phyloP scores from a whole-genome alignment of 345 rosid species.

The Theobroma cacao region DNA sequence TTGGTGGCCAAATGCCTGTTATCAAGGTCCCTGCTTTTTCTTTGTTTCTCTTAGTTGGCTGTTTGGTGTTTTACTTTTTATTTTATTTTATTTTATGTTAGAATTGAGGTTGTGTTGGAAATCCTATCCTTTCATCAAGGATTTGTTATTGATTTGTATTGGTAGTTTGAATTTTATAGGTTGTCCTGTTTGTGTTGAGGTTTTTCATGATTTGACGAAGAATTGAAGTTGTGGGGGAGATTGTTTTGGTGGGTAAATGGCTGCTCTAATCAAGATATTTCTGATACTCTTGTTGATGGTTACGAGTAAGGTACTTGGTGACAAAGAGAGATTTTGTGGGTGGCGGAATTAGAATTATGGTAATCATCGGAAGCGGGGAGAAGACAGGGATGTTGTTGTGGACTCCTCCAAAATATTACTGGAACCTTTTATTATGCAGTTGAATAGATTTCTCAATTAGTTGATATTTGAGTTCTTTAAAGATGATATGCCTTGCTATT shows the following conservation, averaged over 20 bases:
- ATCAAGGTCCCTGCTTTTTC: constrained; percentile 26
- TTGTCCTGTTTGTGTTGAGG: not conserved
- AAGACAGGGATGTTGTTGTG: no score
- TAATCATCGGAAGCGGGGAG: not conserved
- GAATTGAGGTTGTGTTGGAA: not conserved
- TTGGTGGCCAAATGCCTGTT: constrained; percentile 44
- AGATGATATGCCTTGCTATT: not conserved
- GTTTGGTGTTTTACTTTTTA: no score
- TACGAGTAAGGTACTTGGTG: not conserved
- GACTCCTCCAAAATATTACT: no score
- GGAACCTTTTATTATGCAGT: no score
- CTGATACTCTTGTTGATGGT: not conserved
- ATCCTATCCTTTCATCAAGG: not conserved
- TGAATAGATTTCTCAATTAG: not conserved
- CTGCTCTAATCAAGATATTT: not conserved
- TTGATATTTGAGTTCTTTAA: not conserved
- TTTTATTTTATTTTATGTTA: not conserved
- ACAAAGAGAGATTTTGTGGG: not conserved
- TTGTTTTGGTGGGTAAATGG: not conserved
- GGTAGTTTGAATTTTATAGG: no score
- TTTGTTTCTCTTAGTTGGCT: no score
- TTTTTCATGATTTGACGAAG: not conserved
- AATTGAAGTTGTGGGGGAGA: not conserved
- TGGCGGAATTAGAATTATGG: not conserved
- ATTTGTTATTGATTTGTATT: not conserved